Evolutionary conservation across 2,329 filamentous ascomycete species (phyloP), one percentile per base, ranked within the genome.

Genomic region (Neonectria sp.): DNA sequence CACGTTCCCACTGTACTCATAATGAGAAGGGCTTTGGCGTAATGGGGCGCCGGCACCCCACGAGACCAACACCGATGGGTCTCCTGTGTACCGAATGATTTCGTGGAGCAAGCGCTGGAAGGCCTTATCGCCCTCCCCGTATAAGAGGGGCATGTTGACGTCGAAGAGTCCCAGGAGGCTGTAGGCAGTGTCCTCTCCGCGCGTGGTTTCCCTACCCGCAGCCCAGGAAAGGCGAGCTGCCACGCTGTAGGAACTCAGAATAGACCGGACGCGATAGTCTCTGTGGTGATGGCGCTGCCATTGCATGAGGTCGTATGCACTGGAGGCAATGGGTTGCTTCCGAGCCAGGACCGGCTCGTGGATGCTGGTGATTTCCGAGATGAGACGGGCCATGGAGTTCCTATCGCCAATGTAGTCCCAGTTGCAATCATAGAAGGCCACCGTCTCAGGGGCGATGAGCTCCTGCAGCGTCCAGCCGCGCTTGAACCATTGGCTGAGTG

Each of bases 111-210:
- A 66, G 3, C 75, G 59, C 21, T 70, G 59, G 9, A 77, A 77
- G 0, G 75, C 75, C 21, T 51, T 67, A 4, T 67, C 46, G 0
- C 77, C 76, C 51, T 79, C 77, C 0, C 77, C 77, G 15, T 79
- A 79, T 0, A 79, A 45, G 1, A 78, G 60, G 1, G 76, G 70
- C 76, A 79, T 77, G 33, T 77, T 75, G 53, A 78, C 69, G 43
- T 70, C 71, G 52, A 79, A 79, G 1, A 79, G 55, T 5, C 77
- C 77, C 12, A 79, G 46, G 12, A 79, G 55, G 15, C 73, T 76
- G 51, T 79, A 79, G 2, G 77, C 77, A 8, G 71, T 55, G 31
- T 79, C 77, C 21, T 79, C 77, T 0, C 52, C 37, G 5, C 75
- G 68, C 6, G 75, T 75, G 1, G 76, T 77, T 17, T 55, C 55